phyloP scores from a whole-genome alignment of 805 yeast species.

The Candida ovalis region DNA sequence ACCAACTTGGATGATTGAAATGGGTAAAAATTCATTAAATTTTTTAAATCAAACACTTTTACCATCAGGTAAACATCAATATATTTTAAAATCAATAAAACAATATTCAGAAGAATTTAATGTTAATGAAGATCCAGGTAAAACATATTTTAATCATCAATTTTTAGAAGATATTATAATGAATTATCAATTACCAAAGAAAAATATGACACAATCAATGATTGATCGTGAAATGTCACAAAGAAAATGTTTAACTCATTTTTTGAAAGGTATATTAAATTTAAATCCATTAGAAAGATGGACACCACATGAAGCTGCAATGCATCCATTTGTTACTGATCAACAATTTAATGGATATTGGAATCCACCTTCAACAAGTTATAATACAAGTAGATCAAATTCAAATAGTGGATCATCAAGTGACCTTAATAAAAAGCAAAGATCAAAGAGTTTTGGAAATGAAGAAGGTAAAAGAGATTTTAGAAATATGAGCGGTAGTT shows the following conservation, averaged over 20 bases:
- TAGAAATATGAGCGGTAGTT: constrained; percentile 2
- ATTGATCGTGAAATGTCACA: constrained; percentile 71
- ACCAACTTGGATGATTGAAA: constrained; percentile 94
- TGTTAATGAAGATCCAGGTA: constrained; percentile 69
- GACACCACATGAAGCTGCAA: constrained; percentile 93
- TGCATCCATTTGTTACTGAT: constrained; percentile 85
- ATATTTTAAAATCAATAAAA: constrained; percentile 37
- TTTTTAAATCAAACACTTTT: constrained; percentile 41
- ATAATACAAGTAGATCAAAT: constrained; percentile 5
- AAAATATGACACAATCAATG: constrained; percentile 48
- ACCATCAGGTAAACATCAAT: constrained; percentile 25
- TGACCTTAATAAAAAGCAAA: constrained; percentile 12
- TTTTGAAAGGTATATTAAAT: constrained; percentile 71
- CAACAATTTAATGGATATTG: constrained; percentile 49
- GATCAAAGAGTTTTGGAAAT: constrained; percentile 21
- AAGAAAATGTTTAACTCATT: constrained; percentile 69
- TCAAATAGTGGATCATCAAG: constrained; percentile 2
- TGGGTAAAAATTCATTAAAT: constrained; percentile 78
- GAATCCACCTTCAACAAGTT: constrained; percentile 40
- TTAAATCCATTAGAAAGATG: constrained; percentile 91
- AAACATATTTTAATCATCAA: constrained; percentile 69
- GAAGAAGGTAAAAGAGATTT: constrained; percentile 3
- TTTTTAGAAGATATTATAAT: constrained; percentile 68
- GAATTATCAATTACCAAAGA: constrained; percentile 66
- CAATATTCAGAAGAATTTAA: constrained; percentile 50